Base-by-base conservation (phyloP, 495 filamentous ascomycete genomes). In the Neurospora tetraspora region DNA sequence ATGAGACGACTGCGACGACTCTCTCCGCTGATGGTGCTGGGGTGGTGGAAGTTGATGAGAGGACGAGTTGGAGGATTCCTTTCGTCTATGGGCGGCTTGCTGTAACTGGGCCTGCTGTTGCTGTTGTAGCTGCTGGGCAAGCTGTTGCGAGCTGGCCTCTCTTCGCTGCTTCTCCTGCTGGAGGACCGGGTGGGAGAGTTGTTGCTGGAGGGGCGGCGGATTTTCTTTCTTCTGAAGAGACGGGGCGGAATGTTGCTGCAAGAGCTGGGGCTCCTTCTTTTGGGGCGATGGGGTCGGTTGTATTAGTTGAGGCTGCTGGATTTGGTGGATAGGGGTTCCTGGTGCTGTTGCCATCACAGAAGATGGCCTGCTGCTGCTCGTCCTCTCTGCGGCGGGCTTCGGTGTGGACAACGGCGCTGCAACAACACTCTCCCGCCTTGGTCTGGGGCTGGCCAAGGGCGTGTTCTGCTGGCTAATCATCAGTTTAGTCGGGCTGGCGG, bases 381-480 rank as follows among this genome's bases (percentile, higher is more conserved):
- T 65, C 27, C 53, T 65, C 14, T 65, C 53, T 4, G 31, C 27
- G 6, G 14, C 8, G 27, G 53, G 53, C 53, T 65, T 65, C 27
- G 53, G 27, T 9, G 53, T 36, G 23, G 31, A 8, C 27, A 65
- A 34, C 1, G 47, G 47, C n/a, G 47, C 40, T 27, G 36, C 40
- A 36, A 86, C 78, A 43, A 88, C 79, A 53, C 86, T 87, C 47
- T 88, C 89, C 80, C 93, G 90, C 3, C 92, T 88, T 34, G 91
- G 88, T 43, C 89, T 86, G 76, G 93, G 92, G 76, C 88, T 92
- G 79, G 91, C 91, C 8, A 96, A 84, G 77, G 97, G 92, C 12
- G 94, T 93, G 79, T 97, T 97, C 71, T 89, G 93, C 74, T 93
- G 89, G 39, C 92, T 92, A 6, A 96, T 80, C 39, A 95, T 85